Conservation (phyloP, 371 early-diverging fungal species). For the Rhizomucor pusillus region DNA sequence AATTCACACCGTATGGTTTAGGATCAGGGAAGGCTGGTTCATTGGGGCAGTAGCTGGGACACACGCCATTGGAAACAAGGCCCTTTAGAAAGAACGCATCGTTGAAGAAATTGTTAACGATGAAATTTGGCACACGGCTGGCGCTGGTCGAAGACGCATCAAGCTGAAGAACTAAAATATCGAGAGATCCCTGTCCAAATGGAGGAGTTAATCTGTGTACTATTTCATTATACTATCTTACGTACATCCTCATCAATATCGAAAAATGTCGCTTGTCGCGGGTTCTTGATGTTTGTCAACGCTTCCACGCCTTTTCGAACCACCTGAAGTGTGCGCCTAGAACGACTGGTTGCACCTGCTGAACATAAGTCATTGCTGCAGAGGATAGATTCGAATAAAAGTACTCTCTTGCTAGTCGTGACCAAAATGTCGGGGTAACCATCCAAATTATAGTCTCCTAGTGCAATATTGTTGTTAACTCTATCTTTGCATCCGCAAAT, state of each 20-base stretch:
- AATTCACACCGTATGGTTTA: slow-evolving; percentile 76
- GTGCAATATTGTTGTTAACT: background rate
- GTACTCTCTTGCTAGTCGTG: slow-evolving; percentile 43
- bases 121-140: slow-evolving; percentile 36
- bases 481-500: background rate
- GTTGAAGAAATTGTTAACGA: slow-evolving; percentile 85
- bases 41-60: slow-evolving; percentile 53
- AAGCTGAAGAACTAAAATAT: slow-evolving; percentile 66
- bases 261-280: slow-evolving; percentile 71
- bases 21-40: slow-evolving; percentile 32
- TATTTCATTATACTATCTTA: background rate
- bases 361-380: slow-evolving; percentile 52
- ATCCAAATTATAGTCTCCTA: slow-evolving; percentile 87
- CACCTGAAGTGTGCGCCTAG: slow-evolving; percentile 56
- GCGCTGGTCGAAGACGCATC: slow-evolving; percentile 15
- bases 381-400: slow-evolving; percentile 59
- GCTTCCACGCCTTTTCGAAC: slow-evolving; percentile 61
- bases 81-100: slow-evolving; percentile 95
- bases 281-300: slow-evolving; percentile 44
- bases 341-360: slow-evolving; percentile 28
- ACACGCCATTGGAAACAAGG: slow-evolving; percentile 75
- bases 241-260: slow-evolving; percentile 87
- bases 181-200: slow-evolving; percentile 70
- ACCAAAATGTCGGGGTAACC: slow-evolving; percentile 89
- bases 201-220: background rate